Conservation (phyloP, 805 yeast genomes). For the Ogataea zsoltii region DNA sequence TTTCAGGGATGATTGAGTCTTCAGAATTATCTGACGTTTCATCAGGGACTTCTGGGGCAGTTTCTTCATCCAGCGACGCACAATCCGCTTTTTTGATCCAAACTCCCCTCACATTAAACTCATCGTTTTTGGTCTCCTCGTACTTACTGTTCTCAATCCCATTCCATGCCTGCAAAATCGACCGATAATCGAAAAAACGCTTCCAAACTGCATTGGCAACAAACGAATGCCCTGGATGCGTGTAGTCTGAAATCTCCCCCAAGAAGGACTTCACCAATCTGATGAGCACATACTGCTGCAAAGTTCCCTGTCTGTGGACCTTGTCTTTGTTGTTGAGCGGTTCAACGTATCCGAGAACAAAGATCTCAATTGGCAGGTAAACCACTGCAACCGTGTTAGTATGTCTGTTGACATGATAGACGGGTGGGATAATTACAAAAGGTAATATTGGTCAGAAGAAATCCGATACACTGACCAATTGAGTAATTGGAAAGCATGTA, state of each 20-base stretch:
- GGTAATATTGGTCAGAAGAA: conserved; percentile 18
- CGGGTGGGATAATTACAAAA: conserved; percentile 20
- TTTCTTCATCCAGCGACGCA: not conserved
- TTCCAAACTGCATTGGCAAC: conserved; percentile 35
- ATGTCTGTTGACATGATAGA: conserved; percentile 2
- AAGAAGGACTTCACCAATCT: conserved; percentile 23
- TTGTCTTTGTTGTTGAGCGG: conserved; percentile 33
- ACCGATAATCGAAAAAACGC: conserved; percentile 32
- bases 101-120: conserved; percentile 17
- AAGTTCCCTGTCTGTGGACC: conserved; percentile 33
- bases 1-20: not conserved
- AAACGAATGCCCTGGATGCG: conserved; percentile 27
- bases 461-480: conserved; percentile 17
- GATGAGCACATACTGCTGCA: conserved; percentile 28
- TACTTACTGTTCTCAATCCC: conserved; percentile 36
- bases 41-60: not conserved
- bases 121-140: conserved; percentile 17
- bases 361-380: conserved; percentile 24
- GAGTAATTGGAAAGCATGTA: conserved; percentile 31
- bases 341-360: conserved; percentile 31
- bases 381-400: conserved; percentile 17
- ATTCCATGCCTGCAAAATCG: conserved; percentile 34
- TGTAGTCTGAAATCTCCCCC: conserved; percentile 16
- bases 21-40: not conserved
- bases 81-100: conserved; percentile 28